Percentiles rank a stretch among this genome's conserved stretches.
Evolutionary conservation across 768 basidiomycete genomes (phyloP).

Genomic region (Pluteus cervinus): DNA sequence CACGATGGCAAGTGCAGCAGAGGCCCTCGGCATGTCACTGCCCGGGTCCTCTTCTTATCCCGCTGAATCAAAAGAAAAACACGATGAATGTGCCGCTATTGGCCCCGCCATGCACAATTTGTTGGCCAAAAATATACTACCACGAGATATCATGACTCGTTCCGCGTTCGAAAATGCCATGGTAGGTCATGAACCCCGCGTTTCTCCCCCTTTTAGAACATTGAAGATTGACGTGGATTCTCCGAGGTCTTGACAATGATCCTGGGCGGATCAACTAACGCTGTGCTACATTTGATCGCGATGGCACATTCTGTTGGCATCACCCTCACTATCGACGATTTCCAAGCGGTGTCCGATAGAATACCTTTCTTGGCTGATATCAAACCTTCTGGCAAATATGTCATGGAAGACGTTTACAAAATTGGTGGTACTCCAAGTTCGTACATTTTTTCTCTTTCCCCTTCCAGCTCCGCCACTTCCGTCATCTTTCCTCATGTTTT

Average conservation of each 20-base stretch:
- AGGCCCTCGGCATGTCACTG: slow-evolving; percentile 93
- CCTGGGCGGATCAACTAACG: slow-evolving; percentile 96
- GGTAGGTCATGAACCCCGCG: slow-evolving; percentile 46
- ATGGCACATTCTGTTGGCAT: slow-evolving; percentile 96
- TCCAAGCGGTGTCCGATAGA: slow-evolving; percentile 89
- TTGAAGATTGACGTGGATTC: slow-evolving; percentile 3
- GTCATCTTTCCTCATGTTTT: neutral
- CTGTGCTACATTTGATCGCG: slow-evolving; percentile 94
- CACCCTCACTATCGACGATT: slow-evolving; percentile 82
- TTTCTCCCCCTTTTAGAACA: slow-evolving; percentile 2
- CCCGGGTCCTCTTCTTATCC: slow-evolving; percentile 98
- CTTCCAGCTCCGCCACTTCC: neutral
- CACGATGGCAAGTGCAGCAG: slow-evolving; percentile 95
- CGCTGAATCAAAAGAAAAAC: slow-evolving; percentile 87
- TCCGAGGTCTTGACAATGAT: slow-evolving; percentile 89
- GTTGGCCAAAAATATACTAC: slow-evolving; percentile 86
- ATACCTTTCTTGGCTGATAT: slow-evolving; percentile 94
- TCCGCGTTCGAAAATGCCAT: slow-evolving; percentile 98
- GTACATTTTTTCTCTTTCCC: slow-evolving; percentile 20
- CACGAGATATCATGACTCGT: slow-evolving; percentile 94
- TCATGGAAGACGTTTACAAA: slow-evolving; percentile 96
- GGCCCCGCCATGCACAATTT: slow-evolving; percentile 84
- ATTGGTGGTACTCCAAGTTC: slow-evolving; percentile 94
- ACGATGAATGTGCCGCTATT: slow-evolving; percentile 72
- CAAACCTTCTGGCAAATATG: slow-evolving; percentile 96